Evolutionary conservation across 352 stramenopile genomes (phyloP).

Genomic region (Globisporangium uncinulatum): DNA sequence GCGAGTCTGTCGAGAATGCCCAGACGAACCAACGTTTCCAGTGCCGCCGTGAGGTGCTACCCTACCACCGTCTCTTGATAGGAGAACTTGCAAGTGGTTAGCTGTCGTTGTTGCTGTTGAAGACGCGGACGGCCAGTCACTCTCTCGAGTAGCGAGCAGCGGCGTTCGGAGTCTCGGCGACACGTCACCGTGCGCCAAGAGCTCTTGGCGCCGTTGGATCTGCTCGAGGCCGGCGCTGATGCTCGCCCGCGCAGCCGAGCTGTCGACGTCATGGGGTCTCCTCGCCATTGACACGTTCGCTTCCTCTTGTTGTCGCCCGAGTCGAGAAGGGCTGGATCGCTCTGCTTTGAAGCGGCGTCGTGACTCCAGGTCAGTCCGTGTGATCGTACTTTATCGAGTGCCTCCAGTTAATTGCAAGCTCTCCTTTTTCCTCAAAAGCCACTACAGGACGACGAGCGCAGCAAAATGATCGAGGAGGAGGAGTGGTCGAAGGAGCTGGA

Average conservation of each 20-base stretch:
- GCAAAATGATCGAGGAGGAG: slow-evolving; percentile 70
- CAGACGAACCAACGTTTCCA: too few species aligned
- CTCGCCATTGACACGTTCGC: neutral
- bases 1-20: too few species aligned
- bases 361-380: too few species aligned
- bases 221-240: slow-evolving; percentile 14
- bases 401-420: too few species aligned
- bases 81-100: slow-evolving; percentile 1
- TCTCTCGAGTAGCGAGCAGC: neutral
- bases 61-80: neutral
- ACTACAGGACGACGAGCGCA: too few species aligned
- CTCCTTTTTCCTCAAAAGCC: too few species aligned
- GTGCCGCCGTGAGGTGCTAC: neutral
- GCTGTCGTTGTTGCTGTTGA: neutral
- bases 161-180: neutral
- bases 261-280: neutral
- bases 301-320: neutral
- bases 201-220: slow-evolving; percentile 14
- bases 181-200: slow-evolving; percentile 12
- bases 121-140: neutral
- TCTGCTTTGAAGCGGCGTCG: neutral
- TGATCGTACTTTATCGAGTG: too few species aligned
- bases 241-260: neutral
- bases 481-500: slow-evolving; percentile 89
- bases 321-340: neutral